phyloP scores from a whole-genome alignment of 2,329 filamentous ascomycete species.

The Xylaria sp. region DNA sequence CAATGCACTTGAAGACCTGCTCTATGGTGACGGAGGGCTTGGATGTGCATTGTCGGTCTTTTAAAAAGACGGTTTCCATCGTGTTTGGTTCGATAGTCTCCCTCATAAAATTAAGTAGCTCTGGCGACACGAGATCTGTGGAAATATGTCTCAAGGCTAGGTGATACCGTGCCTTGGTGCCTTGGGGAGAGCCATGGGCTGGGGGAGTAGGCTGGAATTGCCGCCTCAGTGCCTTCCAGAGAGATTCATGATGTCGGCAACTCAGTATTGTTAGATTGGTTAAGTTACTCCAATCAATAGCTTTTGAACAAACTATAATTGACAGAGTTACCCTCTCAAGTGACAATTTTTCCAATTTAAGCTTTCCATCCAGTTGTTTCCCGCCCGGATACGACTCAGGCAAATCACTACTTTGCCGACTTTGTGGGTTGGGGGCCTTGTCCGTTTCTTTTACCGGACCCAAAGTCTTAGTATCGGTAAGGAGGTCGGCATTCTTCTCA shows the following conservation, averaged over 20 bases:
- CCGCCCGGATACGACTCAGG: slow-evolving; percentile 24
- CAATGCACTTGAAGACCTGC: slow-evolving; percentile 74
- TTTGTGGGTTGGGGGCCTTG: neutral
- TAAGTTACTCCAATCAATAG: slow-evolving; percentile 79
- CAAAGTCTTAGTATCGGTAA: neutral
- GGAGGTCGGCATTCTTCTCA: slow-evolving; percentile 23
- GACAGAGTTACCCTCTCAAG: slow-evolving; percentile 81
- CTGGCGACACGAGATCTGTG: slow-evolving; percentile 76
- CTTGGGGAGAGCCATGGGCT: slow-evolving; percentile 48
- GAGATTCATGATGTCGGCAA: slow-evolving; percentile 76
- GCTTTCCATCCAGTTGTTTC: slow-evolving; percentile 64
- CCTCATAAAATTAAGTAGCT: slow-evolving; percentile 78
- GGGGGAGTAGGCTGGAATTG: slow-evolving; percentile 64
- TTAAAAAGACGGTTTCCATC: slow-evolving; percentile 81
- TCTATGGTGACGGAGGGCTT: slow-evolving; percentile 70
- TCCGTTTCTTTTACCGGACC: neutral
- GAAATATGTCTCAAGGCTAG: slow-evolving; percentile 79
- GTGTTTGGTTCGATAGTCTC: slow-evolving; percentile 82
- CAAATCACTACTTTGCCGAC: neutral
- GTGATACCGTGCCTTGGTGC: slow-evolving; percentile 63
- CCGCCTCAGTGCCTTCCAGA: slow-evolving; percentile 78
- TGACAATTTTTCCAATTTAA: slow-evolving; percentile 77
- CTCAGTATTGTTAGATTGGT: slow-evolving; percentile 79
- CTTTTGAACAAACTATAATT: slow-evolving; percentile 74
- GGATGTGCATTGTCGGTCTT: slow-evolving; percentile 68